phyloP scores from a whole-genome alignment of 2,329 filamentous ascomycete species.

The Metarhizium brunneum region DNA sequence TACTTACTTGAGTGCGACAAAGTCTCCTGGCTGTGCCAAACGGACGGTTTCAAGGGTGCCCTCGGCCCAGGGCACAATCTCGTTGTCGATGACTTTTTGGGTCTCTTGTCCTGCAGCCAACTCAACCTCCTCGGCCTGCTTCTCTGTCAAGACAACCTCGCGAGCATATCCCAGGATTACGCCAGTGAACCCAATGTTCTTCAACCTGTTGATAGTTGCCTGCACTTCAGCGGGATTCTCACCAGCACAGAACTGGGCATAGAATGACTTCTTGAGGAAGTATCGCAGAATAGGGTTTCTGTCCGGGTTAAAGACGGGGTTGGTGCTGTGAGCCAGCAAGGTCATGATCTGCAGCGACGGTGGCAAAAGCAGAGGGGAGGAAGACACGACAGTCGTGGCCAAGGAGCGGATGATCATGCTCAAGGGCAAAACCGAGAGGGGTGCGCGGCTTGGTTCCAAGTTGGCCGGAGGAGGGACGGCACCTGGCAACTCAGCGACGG shows the following conservation, averaged over 20 bases:
- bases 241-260: constrained; percentile 85
- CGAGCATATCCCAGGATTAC: constrained; percentile 78
- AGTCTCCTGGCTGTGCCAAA: constrained; percentile 54
- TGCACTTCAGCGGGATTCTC: constrained; percentile 61
- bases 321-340: constrained; percentile 59
- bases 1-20: constrained; percentile 53
- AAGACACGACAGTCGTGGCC: constrained; percentile 60
- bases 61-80: constrained; percentile 62
- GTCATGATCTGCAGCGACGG: constrained; percentile 62
- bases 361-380: constrained; percentile 57
- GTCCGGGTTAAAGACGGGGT: constrained; percentile 61
- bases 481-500: constrained; percentile 22
- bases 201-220: constrained; percentile 54
- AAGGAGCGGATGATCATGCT: constrained; percentile 59
- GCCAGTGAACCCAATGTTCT: constrained; percentile 68
- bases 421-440: constrained; percentile 58
- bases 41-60: constrained; percentile 67
- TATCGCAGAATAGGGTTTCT: constrained; percentile 61
- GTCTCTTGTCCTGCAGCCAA: constrained; percentile 36
- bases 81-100: constrained; percentile 40
- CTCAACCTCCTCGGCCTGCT: constrained; percentile 36
- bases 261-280: constrained; percentile 74
- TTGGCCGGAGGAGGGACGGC: constrained; percentile 19
- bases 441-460: constrained; percentile 23
- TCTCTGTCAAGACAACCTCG: constrained; percentile 63